phyloP scores from a whole-genome alignment of 306 rosid genomes.

The Cucumis hystrix region DNA sequence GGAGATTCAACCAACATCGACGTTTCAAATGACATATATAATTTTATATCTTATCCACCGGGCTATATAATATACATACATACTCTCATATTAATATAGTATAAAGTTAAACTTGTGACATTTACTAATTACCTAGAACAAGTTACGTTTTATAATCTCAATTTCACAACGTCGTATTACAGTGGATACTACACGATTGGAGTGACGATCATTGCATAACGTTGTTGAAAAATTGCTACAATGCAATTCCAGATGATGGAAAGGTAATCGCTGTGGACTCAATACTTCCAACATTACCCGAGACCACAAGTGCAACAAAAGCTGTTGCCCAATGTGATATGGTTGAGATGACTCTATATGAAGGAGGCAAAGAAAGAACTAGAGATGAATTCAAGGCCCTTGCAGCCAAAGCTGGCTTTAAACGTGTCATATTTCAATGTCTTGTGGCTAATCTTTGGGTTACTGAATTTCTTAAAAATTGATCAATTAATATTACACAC shows the following conservation, averaged over 20 bases:
- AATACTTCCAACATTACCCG: conserved; percentile 18
- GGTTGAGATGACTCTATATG: conserved; percentile 32
- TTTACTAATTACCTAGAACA: no score
- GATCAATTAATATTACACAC: no score
- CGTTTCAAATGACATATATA: no score
- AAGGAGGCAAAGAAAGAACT: conserved; percentile 41
- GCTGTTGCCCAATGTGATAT: conserved; percentile 10
- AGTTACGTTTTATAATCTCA: no score
- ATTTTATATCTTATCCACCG: no score
- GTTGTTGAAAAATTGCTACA: conserved; percentile 38
- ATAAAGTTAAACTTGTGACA: no score
- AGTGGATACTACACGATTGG: conserved; percentile 34
- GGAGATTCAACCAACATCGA: no score
- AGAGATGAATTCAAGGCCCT: conserved; percentile 25
- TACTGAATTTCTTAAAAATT: conserved; percentile 37
- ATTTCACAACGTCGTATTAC: neutral
- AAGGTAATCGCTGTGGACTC: conserved; percentile 35
- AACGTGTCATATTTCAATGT: conserved; percentile 25
- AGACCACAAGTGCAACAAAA: conserved; percentile 11
- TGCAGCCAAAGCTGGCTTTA: conserved; percentile 37
- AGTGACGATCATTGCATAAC: conserved; percentile 22
- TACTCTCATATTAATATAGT: no score
- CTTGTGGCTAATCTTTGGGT: conserved; percentile 22
- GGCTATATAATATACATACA: no score
- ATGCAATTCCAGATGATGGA: conserved; percentile 34